Percentiles rank a stretch among this genome's conserved stretches.
Evolutionary conservation across 345 rosid genomes (phyloP).

Genomic region (Leavenworthia alabamica): DNA sequence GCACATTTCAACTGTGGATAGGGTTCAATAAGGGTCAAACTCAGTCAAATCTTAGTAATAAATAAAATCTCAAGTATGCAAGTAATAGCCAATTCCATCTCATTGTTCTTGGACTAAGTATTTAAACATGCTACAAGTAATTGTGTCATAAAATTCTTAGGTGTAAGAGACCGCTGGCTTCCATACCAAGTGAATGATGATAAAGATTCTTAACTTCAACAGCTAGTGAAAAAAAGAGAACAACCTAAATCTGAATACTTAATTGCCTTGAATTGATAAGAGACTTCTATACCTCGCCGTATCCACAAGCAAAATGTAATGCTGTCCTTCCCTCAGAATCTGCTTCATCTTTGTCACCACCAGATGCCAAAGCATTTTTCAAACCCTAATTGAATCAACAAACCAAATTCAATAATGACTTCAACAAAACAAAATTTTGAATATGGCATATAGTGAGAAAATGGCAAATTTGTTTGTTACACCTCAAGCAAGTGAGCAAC

Average conservation of each 20-base stretch:
- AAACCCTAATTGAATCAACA: constrained; percentile 51
- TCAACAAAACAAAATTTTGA: not conserved
- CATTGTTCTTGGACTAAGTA: not conserved
- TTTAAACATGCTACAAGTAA: constrained; percentile 1
- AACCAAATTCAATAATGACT: not conserved
- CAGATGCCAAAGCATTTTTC: constrained; percentile 70
- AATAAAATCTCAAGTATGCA: not conserved
- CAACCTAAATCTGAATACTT: not conserved
- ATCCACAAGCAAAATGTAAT: constrained; percentile 96
- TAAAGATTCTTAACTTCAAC: constrained; percentile 18
- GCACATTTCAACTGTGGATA: constrained; percentile 69
- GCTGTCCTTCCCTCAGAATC: constrained; percentile 99
- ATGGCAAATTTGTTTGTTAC: not conserved
- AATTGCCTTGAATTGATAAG: not conserved
- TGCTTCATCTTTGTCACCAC: constrained; percentile 91
- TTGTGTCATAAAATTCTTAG: not conserved
- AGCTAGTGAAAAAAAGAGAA: not conserved
- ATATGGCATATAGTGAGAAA: not conserved
- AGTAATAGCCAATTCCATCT: not conserved
- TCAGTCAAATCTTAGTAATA: not conserved
- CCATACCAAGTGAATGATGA: constrained; percentile 2
- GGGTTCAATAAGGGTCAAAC: constrained; percentile 8
- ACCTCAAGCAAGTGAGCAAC: not conserved
- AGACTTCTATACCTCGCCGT: constrained; percentile 73
- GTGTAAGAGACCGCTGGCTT: not conserved